phyloP scores from a whole-genome alignment of 1,284 basidiomycete genomes.

The Rugosomyces carneus region DNA sequence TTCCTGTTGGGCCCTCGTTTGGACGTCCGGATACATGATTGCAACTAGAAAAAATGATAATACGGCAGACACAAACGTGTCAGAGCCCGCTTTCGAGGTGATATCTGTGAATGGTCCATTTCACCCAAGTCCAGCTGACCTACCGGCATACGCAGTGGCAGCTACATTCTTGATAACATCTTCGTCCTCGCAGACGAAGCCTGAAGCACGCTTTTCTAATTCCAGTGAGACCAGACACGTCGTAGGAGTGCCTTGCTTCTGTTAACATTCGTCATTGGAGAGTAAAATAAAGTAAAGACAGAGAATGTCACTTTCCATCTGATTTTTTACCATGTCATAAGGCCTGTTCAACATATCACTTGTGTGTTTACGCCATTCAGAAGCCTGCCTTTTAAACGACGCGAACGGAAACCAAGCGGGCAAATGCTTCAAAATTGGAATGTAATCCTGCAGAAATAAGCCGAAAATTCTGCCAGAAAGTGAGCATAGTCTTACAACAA shows the following conservation, averaged over 20 bases:
- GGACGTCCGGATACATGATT: conserved; percentile 31
- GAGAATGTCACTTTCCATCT: conserved; percentile 20
- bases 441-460: conserved; percentile 25
- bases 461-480: not conserved
- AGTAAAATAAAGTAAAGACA: not conserved
- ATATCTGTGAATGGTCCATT: not conserved
- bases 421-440: conserved; percentile 31
- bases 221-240: conserved; percentile 32
- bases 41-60: conserved; percentile 34
- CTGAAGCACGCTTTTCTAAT: conserved; percentile 25
- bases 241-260: conserved; percentile 25
- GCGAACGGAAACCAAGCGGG: conserved; percentile 34
- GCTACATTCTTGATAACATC: conserved; percentile 35
- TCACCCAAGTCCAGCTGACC: conserved; percentile 1
- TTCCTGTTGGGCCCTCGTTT: conserved; percentile 30
- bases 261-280: not conserved
- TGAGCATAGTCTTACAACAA: conserved; percentile 28
- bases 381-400: conserved; percentile 33
- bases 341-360: conserved; percentile 35
- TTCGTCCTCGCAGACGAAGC: conserved; percentile 24
- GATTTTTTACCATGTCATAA: conserved; percentile 32
- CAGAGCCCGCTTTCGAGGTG: conserved; percentile 22
- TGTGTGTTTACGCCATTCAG: conserved; percentile 30
- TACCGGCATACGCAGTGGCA: conserved; percentile 38
- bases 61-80: conserved; percentile 29